phyloP scores from a whole-genome alignment of 2,329 filamentous ascomycete genomes.

The Acarospora socialis region DNA sequence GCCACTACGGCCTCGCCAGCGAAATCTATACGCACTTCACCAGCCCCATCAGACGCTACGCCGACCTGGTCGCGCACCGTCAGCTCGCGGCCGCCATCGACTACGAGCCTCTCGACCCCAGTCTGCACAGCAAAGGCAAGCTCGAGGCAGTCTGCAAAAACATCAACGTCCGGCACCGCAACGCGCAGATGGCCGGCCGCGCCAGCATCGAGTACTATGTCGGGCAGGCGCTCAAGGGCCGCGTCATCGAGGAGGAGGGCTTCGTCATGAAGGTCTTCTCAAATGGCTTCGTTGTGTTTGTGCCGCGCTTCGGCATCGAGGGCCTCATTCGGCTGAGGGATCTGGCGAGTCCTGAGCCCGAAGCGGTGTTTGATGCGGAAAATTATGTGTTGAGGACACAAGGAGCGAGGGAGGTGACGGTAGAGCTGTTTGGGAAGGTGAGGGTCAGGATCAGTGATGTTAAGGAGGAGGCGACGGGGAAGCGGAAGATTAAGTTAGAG shows the following conservation, averaged over 20 bases:
- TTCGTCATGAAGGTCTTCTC: slow-evolving; percentile 96
- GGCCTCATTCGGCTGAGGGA: slow-evolving; percentile 77
- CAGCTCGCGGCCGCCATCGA: slow-evolving; percentile 92
- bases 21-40: slow-evolving; percentile 99
- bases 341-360: slow-evolving; percentile 61
- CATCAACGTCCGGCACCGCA: slow-evolving; percentile 94
- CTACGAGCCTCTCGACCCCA: slow-evolving; percentile 74
- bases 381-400: slow-evolving; percentile 58
- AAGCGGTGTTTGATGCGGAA: slow-evolving; percentile 72
- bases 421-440: slow-evolving; percentile 89
- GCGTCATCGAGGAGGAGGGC: slow-evolving; percentile 66
- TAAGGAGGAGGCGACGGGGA: slow-evolving; percentile 89
- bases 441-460: slow-evolving; percentile 79
- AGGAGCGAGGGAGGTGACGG: slow-evolving; percentile 43
- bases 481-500: slow-evolving; percentile 75
- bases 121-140: slow-evolving; percentile 65
- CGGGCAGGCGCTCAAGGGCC: slow-evolving; percentile 78
- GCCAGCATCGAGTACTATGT: slow-evolving; percentile 97
- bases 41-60: slow-evolving; percentile 89
- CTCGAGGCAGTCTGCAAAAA: slow-evolving; percentile 94
- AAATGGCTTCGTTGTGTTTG: slow-evolving; percentile 93
- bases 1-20: slow-evolving; percentile 89
- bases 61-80: slow-evolving; percentile 86
- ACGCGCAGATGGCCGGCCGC: slow-evolving; percentile 87
- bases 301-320: slow-evolving; percentile 91